Evolutionary conservation across 805 yeast species (phyloP).

Genomic region (Candida incommunis): DNA sequence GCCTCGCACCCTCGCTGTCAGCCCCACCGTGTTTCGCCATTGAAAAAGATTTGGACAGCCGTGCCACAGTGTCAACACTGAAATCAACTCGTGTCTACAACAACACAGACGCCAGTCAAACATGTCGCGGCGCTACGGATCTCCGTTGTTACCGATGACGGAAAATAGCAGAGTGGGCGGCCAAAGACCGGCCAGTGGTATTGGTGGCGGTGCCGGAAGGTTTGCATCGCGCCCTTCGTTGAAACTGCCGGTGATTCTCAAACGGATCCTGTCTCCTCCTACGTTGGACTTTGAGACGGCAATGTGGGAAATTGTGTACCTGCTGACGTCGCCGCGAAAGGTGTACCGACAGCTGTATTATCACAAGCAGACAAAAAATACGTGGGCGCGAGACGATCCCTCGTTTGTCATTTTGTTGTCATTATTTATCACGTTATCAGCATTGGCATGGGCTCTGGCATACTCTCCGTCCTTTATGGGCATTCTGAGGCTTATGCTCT

Average conservation of each 20-base stretch:
- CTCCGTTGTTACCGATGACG: background rate
- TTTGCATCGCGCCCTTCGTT: background rate
- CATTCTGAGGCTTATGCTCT: slow-evolving; percentile 50
- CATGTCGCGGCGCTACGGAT: slow-evolving; percentile 1
- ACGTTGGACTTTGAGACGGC: slow-evolving; percentile 88
- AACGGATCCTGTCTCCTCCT: slow-evolving; percentile 46
- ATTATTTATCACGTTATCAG: slow-evolving; percentile 53
- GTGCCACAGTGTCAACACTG: no score
- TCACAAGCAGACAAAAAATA: slow-evolving; percentile 63
- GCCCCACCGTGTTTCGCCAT: no score
- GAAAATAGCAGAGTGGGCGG: no score
- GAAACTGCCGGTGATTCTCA: background rate
- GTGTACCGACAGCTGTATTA: slow-evolving; percentile 73
- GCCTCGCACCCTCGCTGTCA: no score
- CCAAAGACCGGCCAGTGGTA: no score
- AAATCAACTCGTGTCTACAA: no score
- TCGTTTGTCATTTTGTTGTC: slow-evolving; percentile 65
- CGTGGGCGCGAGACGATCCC: slow-evolving; percentile 89
- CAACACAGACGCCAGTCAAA: no score
- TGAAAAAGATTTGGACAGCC: no score
- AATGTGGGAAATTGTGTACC: slow-evolving; percentile 72
- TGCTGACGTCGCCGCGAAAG: slow-evolving; percentile 61
- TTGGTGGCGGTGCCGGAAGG: no score
- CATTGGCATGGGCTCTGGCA: slow-evolving; percentile 82
- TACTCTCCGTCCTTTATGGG: slow-evolving; percentile 52